These are phyloP conservation scores for Dictyostelium purpureum DNA, from an alignment of 78 protist species.

Conservation along the genomic window DNA sequence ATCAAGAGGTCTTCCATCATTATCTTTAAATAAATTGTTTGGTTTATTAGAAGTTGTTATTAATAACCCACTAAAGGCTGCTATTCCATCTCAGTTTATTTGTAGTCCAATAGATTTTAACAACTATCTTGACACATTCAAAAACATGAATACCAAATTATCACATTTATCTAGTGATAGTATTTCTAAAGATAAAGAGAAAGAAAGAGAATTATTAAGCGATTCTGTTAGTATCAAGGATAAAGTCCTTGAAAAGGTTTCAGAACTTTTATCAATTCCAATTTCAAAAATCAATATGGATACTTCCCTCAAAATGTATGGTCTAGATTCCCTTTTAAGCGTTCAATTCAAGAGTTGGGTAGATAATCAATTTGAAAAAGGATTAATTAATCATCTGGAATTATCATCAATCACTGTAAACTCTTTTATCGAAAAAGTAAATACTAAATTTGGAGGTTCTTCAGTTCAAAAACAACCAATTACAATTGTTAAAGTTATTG, in stretches of 20 bases:
- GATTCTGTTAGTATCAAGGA: neutral
- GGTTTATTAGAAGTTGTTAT: slow-evolving; percentile 32
- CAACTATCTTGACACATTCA: neutral
- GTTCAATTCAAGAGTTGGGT: slow-evolving; percentile 61
- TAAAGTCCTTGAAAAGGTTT: neutral
- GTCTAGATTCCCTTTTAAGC: slow-evolving; percentile 71
- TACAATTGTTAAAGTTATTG: neutral
- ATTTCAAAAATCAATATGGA: slow-evolving; percentile 22
- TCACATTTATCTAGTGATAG: neutral
- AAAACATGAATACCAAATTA: slow-evolving; percentile 28
- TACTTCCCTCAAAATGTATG: slow-evolving; percentile 40
- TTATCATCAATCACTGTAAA: slow-evolving; percentile 24
- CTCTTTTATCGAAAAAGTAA: slow-evolving; percentile 17
- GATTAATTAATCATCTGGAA: slow-evolving; percentile 40
- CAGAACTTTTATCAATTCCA: slow-evolving; percentile 23
- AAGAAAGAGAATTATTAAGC: neutral
- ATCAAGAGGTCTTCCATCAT: slow-evolving; percentile 30
- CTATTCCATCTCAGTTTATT: slow-evolving; percentile 6
- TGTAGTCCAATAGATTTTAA: slow-evolving; percentile 11
- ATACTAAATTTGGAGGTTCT: too few species aligned
- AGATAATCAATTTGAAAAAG: slow-evolving; percentile 53
- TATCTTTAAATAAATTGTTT: slow-evolving; percentile 26
- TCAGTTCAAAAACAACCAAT: neutral
- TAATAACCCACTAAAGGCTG: neutral
- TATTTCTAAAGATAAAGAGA: neutral